Conservation (phyloP, 495 filamentous ascomycete genomes). For the Tuber brumale region DNA sequence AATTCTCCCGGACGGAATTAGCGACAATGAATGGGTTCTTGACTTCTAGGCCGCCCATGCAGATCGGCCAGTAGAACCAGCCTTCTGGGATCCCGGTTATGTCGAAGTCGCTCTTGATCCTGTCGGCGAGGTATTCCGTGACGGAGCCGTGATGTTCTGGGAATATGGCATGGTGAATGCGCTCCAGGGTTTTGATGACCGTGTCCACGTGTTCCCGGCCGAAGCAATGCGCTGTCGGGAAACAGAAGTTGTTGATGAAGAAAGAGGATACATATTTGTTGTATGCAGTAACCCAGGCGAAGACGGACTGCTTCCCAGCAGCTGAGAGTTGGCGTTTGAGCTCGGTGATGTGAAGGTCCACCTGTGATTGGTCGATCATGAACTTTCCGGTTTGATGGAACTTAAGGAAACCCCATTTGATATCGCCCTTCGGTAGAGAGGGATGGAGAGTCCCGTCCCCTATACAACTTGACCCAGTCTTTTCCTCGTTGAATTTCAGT, state of each 20-base stretch:
- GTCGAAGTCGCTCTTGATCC: slow-evolving; percentile 52
- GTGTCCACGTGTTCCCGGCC: slow-evolving; percentile 58
- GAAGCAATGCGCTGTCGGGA: slow-evolving; percentile 56
- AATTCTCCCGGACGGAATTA: slow-evolving; percentile 31
- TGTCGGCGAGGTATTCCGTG: slow-evolving; percentile 52
- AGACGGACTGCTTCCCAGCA: slow-evolving; percentile 51
- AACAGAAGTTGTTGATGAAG: slow-evolving; percentile 61
- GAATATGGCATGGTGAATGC: slow-evolving; percentile 56
- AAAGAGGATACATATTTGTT: slow-evolving; percentile 60
- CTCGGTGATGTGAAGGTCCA: slow-evolving; percentile 58
- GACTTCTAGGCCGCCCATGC: slow-evolving; percentile 42
- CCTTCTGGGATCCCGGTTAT: slow-evolving; percentile 57
- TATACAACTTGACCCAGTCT: slow-evolving; percentile 55
- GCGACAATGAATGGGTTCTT: slow-evolving; percentile 41
- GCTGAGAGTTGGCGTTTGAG: slow-evolving; percentile 53
- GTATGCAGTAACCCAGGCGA: slow-evolving; percentile 60
- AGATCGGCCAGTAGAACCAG: slow-evolving; percentile 53
- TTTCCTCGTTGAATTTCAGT: slow-evolving; percentile 53
- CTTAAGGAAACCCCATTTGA: slow-evolving; percentile 61
- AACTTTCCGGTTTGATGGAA: slow-evolving; percentile 55
- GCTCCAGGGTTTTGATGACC: slow-evolving; percentile 54
- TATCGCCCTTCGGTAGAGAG: slow-evolving; percentile 51
- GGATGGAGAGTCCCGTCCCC: slow-evolving; percentile 33
- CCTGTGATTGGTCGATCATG: slow-evolving; percentile 56
- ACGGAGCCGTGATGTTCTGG: slow-evolving; percentile 48